Evolutionary conservation across 1,284 basidiomycete genomes (phyloP).

Genomic region (Microbotryomycetes sp.): DNA sequence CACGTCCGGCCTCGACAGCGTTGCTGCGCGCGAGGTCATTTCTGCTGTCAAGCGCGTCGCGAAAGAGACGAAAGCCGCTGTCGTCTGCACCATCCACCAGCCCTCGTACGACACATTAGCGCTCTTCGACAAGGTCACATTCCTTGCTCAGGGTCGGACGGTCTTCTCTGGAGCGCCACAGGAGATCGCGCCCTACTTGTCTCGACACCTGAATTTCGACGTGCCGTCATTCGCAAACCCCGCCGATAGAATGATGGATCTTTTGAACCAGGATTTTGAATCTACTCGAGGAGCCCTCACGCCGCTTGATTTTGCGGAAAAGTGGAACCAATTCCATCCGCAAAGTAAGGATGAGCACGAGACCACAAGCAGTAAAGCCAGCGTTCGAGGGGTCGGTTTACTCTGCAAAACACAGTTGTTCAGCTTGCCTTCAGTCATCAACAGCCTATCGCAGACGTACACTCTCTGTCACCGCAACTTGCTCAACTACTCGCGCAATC

Average conservation of each 20-base stretch:
- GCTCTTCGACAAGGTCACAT: slow-evolving; percentile 37
- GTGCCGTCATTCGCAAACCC: slow-evolving; percentile 34
- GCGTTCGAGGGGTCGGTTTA: too few relatives aligned
- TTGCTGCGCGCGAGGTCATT: slow-evolving; percentile 39
- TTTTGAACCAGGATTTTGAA: slow-evolving; percentile 36
- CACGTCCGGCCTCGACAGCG: slow-evolving; percentile 36
- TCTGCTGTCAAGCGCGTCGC: slow-evolving; percentile 33
- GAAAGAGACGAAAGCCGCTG: slow-evolving; percentile 33
- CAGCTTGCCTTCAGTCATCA: background rate
- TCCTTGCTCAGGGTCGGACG: slow-evolving; percentile 36
- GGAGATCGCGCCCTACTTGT: slow-evolving; percentile 22
- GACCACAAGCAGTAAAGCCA: background rate
- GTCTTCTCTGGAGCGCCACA: slow-evolving; percentile 33
- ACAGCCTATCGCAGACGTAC: slow-evolving; percentile 10
- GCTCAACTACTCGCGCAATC: slow-evolving; percentile 42
- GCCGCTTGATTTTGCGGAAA: background rate
- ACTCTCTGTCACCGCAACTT: slow-evolving; percentile 28
- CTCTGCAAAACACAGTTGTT: background rate
- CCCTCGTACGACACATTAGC: slow-evolving; percentile 40
- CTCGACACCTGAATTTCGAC: slow-evolving; percentile 15
- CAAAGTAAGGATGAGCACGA: background rate
- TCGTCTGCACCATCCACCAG: slow-evolving; percentile 42
- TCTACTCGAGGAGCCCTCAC: background rate
- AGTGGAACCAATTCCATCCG: background rate
- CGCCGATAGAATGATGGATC: slow-evolving; percentile 35